phyloP scores from a whole-genome alignment of 169 alveolate genomes.

The Cyclospora cayetanensis region DNA sequence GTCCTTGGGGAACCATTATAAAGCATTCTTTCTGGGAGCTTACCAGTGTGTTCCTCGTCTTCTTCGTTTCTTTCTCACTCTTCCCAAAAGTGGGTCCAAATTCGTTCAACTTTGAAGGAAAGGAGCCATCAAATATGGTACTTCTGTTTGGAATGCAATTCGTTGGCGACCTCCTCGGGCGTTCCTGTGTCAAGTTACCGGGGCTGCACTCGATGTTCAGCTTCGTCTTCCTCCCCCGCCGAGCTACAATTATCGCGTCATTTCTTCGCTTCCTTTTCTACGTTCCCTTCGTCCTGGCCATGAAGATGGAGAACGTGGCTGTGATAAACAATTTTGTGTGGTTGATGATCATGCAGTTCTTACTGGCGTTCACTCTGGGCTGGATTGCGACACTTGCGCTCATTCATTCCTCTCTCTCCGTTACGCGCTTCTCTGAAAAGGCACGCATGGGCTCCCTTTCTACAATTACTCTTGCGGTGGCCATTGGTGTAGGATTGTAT shows the following conservation, averaged over 20 bases:
- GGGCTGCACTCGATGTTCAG: neutral
- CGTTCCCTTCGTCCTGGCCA: slow-evolving; percentile 49
- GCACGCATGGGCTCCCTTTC: slow-evolving; percentile 62
- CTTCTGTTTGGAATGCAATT: slow-evolving; percentile 41
- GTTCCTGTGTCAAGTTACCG: slow-evolving; percentile 17
- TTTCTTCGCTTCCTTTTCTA: slow-evolving; percentile 29
- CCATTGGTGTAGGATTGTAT: slow-evolving; percentile 30
- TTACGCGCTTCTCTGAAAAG: slow-evolving; percentile 44
- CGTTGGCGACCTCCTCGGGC: slow-evolving; percentile 61
- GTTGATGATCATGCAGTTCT: slow-evolving; percentile 10
- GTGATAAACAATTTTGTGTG: slow-evolving; percentile 50
- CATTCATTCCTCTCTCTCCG: slow-evolving; percentile 57
- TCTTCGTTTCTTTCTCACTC: slow-evolving; percentile 40
- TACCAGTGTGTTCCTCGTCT: slow-evolving; percentile 11
- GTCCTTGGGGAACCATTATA: slow-evolving; percentile 53
- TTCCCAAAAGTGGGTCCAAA: slow-evolving; percentile 66
- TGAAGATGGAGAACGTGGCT: slow-evolving; percentile 41
- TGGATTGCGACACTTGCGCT: slow-evolving; percentile 44
- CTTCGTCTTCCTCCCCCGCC: slow-evolving; percentile 61
- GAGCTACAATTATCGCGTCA: neutral
- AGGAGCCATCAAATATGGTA: slow-evolving; percentile 15
- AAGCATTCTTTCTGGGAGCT: slow-evolving; percentile 49
- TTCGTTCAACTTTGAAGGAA: slow-evolving; percentile 39
- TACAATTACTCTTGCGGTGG: slow-evolving; percentile 15
- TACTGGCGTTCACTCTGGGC: slow-evolving; percentile 64